Percentiles rank a stretch among this genome's conserved stretches.
Conservation (phyloP, 2,329 filamentous ascomycete species). For the Lizonia empirigonia region DNA sequence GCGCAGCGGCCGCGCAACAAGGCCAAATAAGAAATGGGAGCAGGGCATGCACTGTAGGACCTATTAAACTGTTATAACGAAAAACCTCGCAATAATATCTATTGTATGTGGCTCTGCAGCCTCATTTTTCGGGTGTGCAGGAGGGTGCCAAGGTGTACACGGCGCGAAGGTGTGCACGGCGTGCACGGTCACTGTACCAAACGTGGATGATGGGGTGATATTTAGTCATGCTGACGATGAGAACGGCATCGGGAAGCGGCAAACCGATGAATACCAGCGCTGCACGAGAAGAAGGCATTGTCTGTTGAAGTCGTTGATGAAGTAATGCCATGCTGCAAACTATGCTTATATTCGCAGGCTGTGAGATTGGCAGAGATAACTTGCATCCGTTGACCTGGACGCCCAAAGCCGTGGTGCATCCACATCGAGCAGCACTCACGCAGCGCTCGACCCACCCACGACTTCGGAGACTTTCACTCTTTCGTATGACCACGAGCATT, state of each 20-base stretch:
- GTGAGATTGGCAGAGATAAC: constrained; percentile 1
- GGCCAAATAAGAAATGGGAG: too few relatives aligned
- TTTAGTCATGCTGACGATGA: constrained; percentile 10
- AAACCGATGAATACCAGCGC: neutral
- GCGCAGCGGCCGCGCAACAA: too few relatives aligned
- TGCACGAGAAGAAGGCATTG: neutral
- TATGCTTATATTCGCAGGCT: neutral
- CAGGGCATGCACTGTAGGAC: too few relatives aligned
- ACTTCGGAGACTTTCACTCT: constrained; percentile 12
- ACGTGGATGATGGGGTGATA: constrained; percentile 4
- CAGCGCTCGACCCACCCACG: neutral
- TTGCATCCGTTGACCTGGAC: neutral
- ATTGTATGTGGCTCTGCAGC: too few relatives aligned
- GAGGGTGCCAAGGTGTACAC: too few relatives aligned
- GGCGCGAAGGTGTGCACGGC: too few relatives aligned
- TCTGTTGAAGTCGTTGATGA: neutral
- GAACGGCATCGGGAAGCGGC: neutral
- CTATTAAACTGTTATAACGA: too few relatives aligned
- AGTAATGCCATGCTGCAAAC: neutral
- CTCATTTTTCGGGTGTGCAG: too few relatives aligned
- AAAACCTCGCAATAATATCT: too few relatives aligned
- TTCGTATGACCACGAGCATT: neutral
- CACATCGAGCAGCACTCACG: neutral
- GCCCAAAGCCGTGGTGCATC: neutral
- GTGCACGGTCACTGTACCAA: too few relatives aligned